phyloP scores from a whole-genome alignment of 495 filamentous ascomycete genomes.

The Endocarpon pusillum region DNA sequence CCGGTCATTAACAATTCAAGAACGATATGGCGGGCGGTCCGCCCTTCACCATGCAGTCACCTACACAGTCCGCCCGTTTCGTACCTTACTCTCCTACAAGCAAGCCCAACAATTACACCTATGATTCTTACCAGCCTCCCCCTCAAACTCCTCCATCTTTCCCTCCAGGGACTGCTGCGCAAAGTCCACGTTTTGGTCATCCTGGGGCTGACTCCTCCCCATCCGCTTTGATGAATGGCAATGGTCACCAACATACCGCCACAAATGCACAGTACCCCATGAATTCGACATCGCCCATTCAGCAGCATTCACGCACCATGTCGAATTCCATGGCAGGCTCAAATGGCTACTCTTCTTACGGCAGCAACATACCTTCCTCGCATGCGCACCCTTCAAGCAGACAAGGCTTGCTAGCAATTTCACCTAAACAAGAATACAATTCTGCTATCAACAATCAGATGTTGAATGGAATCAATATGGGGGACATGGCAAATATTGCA shows the following conservation, averaged over 20 bases:
- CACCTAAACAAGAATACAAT: conserved; percentile 19
- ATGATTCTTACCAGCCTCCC: conserved; percentile 34
- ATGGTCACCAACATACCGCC: conserved; percentile 14
- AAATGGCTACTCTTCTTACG: conserved; percentile 25
- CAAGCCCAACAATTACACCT: conserved; percentile 34
- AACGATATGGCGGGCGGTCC: conserved; percentile 35
- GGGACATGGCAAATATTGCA: conserved; percentile 10
- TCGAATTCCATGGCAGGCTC: neutral
- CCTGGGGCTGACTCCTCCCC: too few relatives aligned
- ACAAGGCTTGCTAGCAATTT: conserved; percentile 27
- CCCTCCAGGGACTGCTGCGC: too few relatives aligned
- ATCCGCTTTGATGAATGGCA: conserved; percentile 1
- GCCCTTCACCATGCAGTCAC: conserved; percentile 28
- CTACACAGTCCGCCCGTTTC: conserved; percentile 19
- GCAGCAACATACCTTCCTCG: conserved; percentile 20
- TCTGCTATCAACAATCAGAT: conserved; percentile 3
- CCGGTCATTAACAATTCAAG: too few relatives aligned
- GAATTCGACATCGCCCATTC: conserved; percentile 19
- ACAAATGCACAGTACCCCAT: conserved; percentile 27
- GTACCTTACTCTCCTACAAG: conserved; percentile 23
- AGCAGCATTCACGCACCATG: neutral
- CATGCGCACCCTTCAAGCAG: conserved; percentile 30
- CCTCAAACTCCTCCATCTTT: conserved; percentile 8
- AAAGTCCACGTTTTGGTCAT: too few relatives aligned
- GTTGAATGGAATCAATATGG: conserved; percentile 7